These are phyloP conservation scores for Paraurostyla sp. DNA, from an alignment of 73 alveolate species.

Conservation along the genomic window DNA sequence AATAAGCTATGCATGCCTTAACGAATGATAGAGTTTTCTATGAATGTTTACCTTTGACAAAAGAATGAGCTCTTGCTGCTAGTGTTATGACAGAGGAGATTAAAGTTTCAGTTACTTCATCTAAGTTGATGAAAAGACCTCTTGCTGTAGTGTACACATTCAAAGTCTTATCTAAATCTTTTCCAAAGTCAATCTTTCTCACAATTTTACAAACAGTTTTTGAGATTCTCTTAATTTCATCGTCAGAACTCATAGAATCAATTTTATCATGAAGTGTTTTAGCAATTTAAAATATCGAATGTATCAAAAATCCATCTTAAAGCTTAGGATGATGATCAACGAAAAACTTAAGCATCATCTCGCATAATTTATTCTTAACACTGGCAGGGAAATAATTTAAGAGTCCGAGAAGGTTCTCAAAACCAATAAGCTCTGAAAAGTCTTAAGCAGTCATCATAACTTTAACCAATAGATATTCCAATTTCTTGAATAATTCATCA, in stretches of 20 bases:
- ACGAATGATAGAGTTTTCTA: conserved; percentile 89
- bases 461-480: conserved; percentile 68
- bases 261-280: conserved; percentile 90
- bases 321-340: conserved; percentile 86
- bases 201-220: conserved; percentile 79
- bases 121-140: conserved; percentile 91
- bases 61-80: conserved; percentile 86
- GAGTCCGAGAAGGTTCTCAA: conserved; percentile 92
- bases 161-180: conserved; percentile 91
- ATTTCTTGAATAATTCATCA: conserved; percentile 64
- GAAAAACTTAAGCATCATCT: conserved; percentile 90
- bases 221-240: conserved; percentile 81
- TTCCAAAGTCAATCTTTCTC: conserved; percentile 93
- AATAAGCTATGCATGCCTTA: conserved; percentile 95
- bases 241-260: conserved; percentile 83
- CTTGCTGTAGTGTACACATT: conserved; percentile 95
- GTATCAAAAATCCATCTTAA: conserved; percentile 92
- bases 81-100: conserved; percentile 84
- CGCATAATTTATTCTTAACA: conserved; percentile 92
- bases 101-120: conserved; percentile 87
- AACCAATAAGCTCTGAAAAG: conserved; percentile 81
- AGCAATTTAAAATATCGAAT: conserved; percentile 92
- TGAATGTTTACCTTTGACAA: conserved; percentile 90
- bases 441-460: conserved; percentile 83
- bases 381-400: conserved; percentile 92